Evolutionary conservation across 805 yeast species (phyloP).

Genomic region (Nakazawaea pomicola): DNA sequence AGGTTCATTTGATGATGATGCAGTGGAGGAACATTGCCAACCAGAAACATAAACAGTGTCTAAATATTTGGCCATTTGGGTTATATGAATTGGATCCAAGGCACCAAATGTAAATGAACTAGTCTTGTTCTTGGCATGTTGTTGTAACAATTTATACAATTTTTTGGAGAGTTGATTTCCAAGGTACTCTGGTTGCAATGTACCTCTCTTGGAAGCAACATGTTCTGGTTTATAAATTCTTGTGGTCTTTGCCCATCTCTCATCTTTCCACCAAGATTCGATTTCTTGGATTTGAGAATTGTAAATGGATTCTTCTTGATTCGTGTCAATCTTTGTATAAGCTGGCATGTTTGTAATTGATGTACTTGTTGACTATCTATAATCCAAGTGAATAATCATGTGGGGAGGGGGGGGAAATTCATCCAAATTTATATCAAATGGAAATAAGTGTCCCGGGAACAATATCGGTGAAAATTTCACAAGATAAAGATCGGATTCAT

Average conservation of each 20-base stretch:
- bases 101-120: conserved; percentile 93
- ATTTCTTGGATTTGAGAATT: conserved; percentile 68
- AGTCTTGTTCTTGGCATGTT: conserved; percentile 69
- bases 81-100: conserved; percentile 88
- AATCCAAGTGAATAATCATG: no score
- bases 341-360: conserved; percentile 23
- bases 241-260: conserved; percentile 86
- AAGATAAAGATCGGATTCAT: not conserved
- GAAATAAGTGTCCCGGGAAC: not conserved
- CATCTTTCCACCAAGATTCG: conserved; percentile 87
- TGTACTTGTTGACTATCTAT: no score
- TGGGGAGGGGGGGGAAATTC: no score
- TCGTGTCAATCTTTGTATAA: conserved; percentile 53
- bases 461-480: not conserved
- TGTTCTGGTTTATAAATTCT: conserved; percentile 86
- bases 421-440: no score
- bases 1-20: conserved; percentile 96
- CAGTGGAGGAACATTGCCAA: conserved; percentile 98
- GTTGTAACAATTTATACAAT: conserved; percentile 60
- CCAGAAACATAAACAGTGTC: conserved; percentile 94
- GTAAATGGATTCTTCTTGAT: conserved; percentile 60
- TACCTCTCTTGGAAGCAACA: conserved; percentile 84
- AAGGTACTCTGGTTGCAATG: conserved; percentile 68
- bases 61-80: conserved; percentile 95
- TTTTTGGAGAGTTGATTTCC: conserved; percentile 79